Evolutionary conservation across 805 yeast species (phyloP), one percentile per base, ranked within the genome.

Genomic region (Trichomonascus vanleenenianus): DNA sequence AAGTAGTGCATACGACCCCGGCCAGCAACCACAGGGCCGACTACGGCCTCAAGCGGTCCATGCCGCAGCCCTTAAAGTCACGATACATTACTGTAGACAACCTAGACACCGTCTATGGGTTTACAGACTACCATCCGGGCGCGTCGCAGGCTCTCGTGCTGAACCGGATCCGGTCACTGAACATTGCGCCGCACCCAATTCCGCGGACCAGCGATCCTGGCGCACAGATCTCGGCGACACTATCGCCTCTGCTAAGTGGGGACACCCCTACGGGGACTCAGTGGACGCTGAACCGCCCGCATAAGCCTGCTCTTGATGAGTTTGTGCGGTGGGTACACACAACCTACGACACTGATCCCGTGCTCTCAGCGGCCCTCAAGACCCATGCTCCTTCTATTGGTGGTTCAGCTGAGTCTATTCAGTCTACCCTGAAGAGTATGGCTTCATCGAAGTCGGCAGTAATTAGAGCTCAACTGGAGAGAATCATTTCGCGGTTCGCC

Each of bases 1-100:
- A 85, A 61, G 71, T 83, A 36, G 72, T 85, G 34, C 81, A 75
- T 61, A 79, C 93, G 0, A 79, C 84, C 43, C 76, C 79, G 41
- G 71, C 83, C 6, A 73, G 83, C 40, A 74, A 81, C 39, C 60
- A 71, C 11, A 58, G 85, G 64, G 80, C 83, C 50, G 85, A 84
- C 62, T 85, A 76, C 72, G 95, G 95, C 56, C 64, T 85, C 49
- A 85, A 85, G 59, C 68, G 80, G 39, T 69, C 83, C 16, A 65
- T 85, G 40, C 95, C 95, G 2, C 67, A 69, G 33, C 79, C 76
- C 5, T n/a, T 20, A 39, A 78, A 78, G 35, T 67, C 77, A 14
- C 73, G 81, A 35, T 78, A 76, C 59, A 69, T 85, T 38, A 78
- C 80, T 7, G 71, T 72, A 53, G 80, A 82, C 54, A 81, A 82